Evolutionary conservation across 148 eudicot species (phyloP), one percentile per base, ranked within the genome.

Genomic region (Salicornia ramosissima): DNA sequence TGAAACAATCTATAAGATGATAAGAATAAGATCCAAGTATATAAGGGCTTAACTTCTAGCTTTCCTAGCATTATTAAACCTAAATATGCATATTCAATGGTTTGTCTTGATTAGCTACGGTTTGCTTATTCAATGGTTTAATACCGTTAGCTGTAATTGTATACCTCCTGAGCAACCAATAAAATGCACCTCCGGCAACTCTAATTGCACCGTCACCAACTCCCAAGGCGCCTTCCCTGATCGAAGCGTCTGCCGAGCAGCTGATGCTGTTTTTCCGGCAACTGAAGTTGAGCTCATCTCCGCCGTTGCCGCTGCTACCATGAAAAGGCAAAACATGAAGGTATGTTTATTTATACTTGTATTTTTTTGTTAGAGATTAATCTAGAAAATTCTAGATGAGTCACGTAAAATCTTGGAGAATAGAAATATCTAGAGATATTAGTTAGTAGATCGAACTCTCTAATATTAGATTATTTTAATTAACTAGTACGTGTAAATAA

Each of bases 181-280:
- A 31, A 70, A 69, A 36, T 79, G 81, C 53, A 34, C 57, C 46
- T 70, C 73, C 54, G 65, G 70, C 0, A 59, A 50, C 67, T 57
- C 68, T 58, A 55, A 79, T 34, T 79, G 81, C 63, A 65, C 53
- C 56, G 53, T 79, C 57, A 56, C 81, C n/a, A 79, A 79, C 36
- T 71, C 68, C 11, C 52, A 63, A 0, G 78, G 75, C 25, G 14
- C 70, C 0, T 79, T 74, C 71, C 71, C 75, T 39, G 81, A 79
- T 59, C 78, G 78, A 11, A 70, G 61, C 33, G 16, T 24, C 4
- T 79, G 81, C 54, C 22, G 63, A 30, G 81, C 78, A 14, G 57
- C 63, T 1, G 30, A 65, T 0, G 60, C 39, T 6, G 73, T 61
- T 4, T 79, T 69, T 49, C 81, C 81, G 6, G 28, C 31, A 26